Evolutionary conservation across 1,139 yeast species (phyloP).

Genomic region (Casaregolazyma suthepensis): DNA sequence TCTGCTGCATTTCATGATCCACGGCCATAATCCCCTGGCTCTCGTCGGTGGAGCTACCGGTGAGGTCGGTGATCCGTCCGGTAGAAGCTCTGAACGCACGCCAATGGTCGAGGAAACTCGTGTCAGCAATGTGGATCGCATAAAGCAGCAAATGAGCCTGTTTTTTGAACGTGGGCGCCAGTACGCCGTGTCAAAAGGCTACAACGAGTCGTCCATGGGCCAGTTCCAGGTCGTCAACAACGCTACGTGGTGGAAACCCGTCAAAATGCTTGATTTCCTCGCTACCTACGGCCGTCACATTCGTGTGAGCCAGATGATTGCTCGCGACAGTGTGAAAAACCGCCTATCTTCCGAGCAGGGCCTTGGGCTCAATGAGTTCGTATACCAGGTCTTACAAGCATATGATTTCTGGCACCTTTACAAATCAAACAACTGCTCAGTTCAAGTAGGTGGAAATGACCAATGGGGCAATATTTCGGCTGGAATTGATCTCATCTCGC

Average conservation of each 20-base stretch:
- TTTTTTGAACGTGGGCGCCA: constrained; percentile 61
- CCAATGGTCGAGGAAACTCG: constrained; percentile 49
- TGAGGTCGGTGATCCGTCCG: constrained; percentile 95
- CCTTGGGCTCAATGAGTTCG: constrained; percentile 86
- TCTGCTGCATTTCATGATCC: constrained; percentile 68
- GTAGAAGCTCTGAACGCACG: constrained; percentile 69
- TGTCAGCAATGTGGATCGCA: constrained; percentile 50
- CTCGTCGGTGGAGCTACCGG: constrained; percentile 99
- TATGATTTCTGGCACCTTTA: constrained; percentile 86
- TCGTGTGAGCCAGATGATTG: constrained; percentile 80
- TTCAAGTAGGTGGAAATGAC: constrained; percentile 95
- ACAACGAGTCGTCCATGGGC: constrained; percentile 15
- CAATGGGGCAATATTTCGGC: constrained; percentile 99
- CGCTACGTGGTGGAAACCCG: constrained; percentile 77
- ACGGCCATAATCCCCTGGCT: constrained; percentile 80
- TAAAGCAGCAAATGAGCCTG: constrained; percentile 53
- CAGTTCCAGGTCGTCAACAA: constrained; percentile 56
- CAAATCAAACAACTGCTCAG: constrained; percentile 49
- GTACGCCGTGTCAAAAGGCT: constrained; percentile 53
- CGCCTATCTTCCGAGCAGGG: constrained; percentile 67
- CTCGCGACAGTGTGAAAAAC: constrained; percentile 78
- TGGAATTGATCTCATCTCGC: constrained; percentile 78
- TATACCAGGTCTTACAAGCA: constrained; percentile 90
- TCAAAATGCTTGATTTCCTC: constrained; percentile 70
- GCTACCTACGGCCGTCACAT: constrained; percentile 73